Conservation (phyloP, 257 asterid genomes). For the Gardenia jasminoides region DNA sequence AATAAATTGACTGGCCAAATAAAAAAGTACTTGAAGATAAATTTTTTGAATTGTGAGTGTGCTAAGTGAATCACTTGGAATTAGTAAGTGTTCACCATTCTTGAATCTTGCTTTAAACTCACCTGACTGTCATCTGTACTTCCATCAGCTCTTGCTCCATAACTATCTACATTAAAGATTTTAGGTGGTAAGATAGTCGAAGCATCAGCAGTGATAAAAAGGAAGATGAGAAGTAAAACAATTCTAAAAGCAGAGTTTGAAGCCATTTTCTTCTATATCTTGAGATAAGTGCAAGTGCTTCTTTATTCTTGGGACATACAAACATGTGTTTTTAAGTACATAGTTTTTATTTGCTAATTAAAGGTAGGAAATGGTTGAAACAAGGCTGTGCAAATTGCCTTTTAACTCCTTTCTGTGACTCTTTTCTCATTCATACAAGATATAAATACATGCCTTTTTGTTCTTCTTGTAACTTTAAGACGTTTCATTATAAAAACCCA, state of each 20-base stretch:
- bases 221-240: constrained; percentile 15
- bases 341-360: no score
- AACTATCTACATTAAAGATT: constrained; percentile 38
- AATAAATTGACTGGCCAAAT: no score
- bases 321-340: not conserved
- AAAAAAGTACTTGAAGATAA: not conserved
- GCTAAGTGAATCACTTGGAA: not conserved
- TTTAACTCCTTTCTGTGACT: not conserved
- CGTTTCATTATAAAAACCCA: not conserved
- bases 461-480: no score
- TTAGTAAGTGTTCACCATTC: no score
- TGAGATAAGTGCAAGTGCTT: not conserved
- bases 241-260: constrained; percentile 6
- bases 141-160: constrained; percentile 57
- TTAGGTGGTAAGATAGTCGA: constrained; percentile 11
- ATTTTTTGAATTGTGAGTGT: not conserved
- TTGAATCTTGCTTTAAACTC: not conserved
- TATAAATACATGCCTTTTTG: not conserved
- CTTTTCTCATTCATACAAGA: not conserved
- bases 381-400: not conserved
- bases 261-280: constrained; percentile 13
- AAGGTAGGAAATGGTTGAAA: not conserved
- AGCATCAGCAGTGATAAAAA: constrained; percentile 9
- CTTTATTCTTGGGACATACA: not conserved
- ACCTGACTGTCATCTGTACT: constrained; percentile 43